Conservation (phyloP, 306 rosid genomes). For the Potentilla sterilis region DNA sequence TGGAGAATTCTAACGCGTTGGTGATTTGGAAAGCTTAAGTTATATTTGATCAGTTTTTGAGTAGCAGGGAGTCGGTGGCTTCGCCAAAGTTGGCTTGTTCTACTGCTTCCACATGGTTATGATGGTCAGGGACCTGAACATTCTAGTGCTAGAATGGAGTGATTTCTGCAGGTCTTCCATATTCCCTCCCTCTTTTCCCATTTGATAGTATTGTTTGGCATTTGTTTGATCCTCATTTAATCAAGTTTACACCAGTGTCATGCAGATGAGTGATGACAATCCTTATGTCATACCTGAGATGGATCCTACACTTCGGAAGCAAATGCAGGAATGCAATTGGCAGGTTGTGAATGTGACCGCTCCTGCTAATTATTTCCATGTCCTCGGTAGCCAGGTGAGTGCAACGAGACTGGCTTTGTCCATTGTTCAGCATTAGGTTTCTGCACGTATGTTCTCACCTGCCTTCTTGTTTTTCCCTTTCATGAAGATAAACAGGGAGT, state of each 20-base stretch:
- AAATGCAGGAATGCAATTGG: constrained; percentile 98
- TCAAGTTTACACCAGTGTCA: constrained; percentile 24
- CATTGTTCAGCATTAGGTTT: background rate
- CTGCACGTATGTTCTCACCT: constrained; percentile 16
- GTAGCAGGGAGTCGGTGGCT: constrained; percentile 98
- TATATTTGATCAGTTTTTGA: constrained; percentile 88
- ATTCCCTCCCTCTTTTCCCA: background rate
- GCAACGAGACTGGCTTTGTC: constrained; percentile 22
- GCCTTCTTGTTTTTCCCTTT: background rate
- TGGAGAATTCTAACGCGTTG: constrained; percentile 95
- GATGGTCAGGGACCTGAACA: constrained; percentile 99
- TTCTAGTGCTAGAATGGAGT: constrained; percentile 86
- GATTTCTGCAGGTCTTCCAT: constrained; percentile 77
- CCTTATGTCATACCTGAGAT: constrained; percentile 92
- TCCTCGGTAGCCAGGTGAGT: constrained; percentile 86
- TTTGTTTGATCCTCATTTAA: constrained; percentile 17
- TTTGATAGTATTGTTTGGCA: background rate
- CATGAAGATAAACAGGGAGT: constrained; percentile 76
- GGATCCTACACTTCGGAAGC: constrained; percentile 90
- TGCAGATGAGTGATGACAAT: constrained; percentile 98
- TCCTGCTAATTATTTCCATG: constrained; percentile 98
- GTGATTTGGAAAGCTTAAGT: constrained; percentile 98
- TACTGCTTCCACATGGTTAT: constrained; percentile 94
- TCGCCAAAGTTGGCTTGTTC: constrained; percentile 89
- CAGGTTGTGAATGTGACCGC: constrained; percentile 98